Evolutionary conservation across 306 rosid genomes (phyloP), one percentile per base, ranked within the genome.

Genomic region (Echinosophora koreensis): DNA sequence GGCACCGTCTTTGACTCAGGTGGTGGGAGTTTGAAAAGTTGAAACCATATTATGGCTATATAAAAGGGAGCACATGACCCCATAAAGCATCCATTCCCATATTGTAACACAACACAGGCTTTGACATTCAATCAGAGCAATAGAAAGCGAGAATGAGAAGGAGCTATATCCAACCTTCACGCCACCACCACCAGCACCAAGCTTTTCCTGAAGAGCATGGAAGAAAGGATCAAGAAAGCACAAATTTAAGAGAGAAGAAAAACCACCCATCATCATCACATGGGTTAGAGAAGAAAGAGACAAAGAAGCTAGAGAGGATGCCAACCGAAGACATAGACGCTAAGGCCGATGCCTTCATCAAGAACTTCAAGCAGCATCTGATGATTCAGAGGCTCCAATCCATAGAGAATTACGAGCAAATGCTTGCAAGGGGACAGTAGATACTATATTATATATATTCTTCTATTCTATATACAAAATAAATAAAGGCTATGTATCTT

Each of bases 351-450:
- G 92, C 91, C 4, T 94, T 89, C 84, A 94, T 94, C 84, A 86
- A 89, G 85, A 92, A 90, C 70, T 94, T 94, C 88, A 86, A 96
- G 86, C 84, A 88, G 27, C 97, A 94, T 54, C 84, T 94, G 1
- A 16, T 87, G 62, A 86, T 90, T 81, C 98, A 94, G 44, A 90
- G 97, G 90, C 93, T 92, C 4, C 87, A 92, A n/a, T 94, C 97
- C 61, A 85, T 90, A 11, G 95, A 94, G 75, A 89, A 90, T 66
- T 88, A 86, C 35, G 90, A 92, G 69, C 77, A 89, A 68, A 90
- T 88, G 88, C 83, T 89, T 5, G 86, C 86, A 5, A 84, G 88
- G 70, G 92, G 90, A 32, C 89, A 69, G 11, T 87, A 78, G 35
- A 22, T 37, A 6, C 1, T 37, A 41, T 1, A 18, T 1, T 10